phyloP scores from a whole-genome alignment of 1,284 basidiomycete species.

The Vanrija sp. region DNA sequence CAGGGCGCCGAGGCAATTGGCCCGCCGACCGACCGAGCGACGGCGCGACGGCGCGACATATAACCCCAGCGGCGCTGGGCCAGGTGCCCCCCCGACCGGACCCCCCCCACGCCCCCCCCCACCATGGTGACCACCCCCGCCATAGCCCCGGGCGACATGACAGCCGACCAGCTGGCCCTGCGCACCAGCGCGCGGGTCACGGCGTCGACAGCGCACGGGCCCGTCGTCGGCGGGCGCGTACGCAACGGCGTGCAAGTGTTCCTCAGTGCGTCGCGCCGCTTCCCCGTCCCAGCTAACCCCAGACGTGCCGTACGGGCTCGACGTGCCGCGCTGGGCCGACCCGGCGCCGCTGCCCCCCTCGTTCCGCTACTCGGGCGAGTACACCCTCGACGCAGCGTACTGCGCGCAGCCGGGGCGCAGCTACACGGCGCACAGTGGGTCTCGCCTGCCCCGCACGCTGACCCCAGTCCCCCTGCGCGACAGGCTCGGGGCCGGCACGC shows the following conservation, averaged over 20 bases:
- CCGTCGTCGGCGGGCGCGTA: constrained; percentile 26
- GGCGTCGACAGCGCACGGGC: constrained; percentile 25
- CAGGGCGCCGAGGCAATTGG: too few relatives aligned
- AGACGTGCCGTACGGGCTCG: constrained; percentile 70
- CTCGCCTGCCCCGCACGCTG: neutral
- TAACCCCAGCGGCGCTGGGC: neutral
- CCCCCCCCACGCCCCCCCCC: neutral
- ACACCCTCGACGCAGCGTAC: constrained; percentile 56
- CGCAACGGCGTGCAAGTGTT: constrained; percentile 36
- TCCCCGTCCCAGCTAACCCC: neutral
- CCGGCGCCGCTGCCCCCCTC: constrained; percentile 56
- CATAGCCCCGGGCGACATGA: constrained; percentile 25
- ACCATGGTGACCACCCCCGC: neutral
- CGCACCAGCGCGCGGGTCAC: constrained; percentile 17
- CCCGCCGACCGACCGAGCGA: too few relatives aligned
- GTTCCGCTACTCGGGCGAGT: constrained; percentile 60
- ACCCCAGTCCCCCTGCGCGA: constrained; percentile 22
- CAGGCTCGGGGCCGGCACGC: constrained; percentile 56
- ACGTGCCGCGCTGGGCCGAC: constrained; percentile 61
- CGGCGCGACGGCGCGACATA: neutral
- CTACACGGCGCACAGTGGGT: constrained; percentile 51
- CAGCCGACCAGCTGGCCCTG: constrained; percentile 34
- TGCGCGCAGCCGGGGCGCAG: constrained; percentile 33
- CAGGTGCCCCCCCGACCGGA: neutral
- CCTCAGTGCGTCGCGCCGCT: constrained; percentile 24